Conservation (phyloP, 1,139 yeast species). For the Martiniozyma asiatica region DNA sequence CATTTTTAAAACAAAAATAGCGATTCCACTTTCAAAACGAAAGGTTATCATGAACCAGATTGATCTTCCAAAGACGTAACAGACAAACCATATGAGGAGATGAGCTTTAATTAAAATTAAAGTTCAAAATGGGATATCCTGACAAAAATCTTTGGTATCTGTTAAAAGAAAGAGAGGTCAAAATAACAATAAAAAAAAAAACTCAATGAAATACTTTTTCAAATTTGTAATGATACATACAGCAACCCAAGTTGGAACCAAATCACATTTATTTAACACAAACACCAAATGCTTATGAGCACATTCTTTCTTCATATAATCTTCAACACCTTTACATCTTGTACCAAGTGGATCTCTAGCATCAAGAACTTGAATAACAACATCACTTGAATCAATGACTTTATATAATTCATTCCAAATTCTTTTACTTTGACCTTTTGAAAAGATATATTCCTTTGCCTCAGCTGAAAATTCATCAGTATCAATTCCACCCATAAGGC, state of each 20-base stretch:
- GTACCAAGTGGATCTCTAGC: slow-evolving; percentile 98
- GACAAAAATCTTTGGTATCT: slow-evolving; percentile 53
- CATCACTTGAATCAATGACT: slow-evolving; percentile 95
- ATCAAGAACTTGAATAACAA: slow-evolving; percentile 88
- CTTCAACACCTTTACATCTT: slow-evolving; percentile 86
- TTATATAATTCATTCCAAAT: slow-evolving; percentile 97
- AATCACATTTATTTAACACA: slow-evolving; percentile 93
- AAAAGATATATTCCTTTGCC: slow-evolving; percentile 91
- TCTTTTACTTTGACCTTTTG: slow-evolving; percentile 95
- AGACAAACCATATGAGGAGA: slow-evolving; percentile 43
- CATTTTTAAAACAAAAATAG: no score
- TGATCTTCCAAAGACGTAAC: slow-evolving; percentile 94
- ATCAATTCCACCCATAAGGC: slow-evolving; percentile 62
- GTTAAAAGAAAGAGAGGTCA: slow-evolving; percentile 12
- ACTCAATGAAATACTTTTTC: no score
- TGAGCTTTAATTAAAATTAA: slow-evolving; percentile 6
- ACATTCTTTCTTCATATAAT: slow-evolving; percentile 84
- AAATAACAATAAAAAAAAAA: slow-evolving; percentile 6
- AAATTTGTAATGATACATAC: slow-evolving; percentile 50
- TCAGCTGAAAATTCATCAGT: slow-evolving; percentile 72
- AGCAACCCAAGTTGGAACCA: slow-evolving; percentile 98
- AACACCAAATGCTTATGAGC: slow-evolving; percentile 94
- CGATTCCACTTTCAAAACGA: slow-evolving; percentile 9
- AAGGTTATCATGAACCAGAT: slow-evolving; percentile 19
- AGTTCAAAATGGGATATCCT: slow-evolving; percentile 30